Percentiles rank a stretch among this genome's conserved stretches.
Evolutionary conservation across 2,329 filamentous ascomycete species (phyloP).

Genomic region (Penicillium sp.): DNA sequence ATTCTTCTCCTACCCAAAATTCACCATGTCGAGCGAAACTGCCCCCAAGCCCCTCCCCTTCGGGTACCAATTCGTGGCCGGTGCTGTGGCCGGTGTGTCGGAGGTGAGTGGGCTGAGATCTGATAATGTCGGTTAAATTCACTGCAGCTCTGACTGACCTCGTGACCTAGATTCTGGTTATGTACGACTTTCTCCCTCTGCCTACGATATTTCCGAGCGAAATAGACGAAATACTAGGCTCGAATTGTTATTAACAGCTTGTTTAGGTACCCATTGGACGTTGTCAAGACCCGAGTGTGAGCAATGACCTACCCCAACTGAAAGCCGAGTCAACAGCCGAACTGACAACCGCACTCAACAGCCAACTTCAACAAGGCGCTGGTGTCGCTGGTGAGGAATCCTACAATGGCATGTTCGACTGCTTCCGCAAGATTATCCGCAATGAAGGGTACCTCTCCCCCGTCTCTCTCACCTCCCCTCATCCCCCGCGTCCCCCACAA

Average conservation of each 20-base stretch:
- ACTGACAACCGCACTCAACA: conserved; percentile 41
- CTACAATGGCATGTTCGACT: conserved; percentile 98
- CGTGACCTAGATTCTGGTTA: conserved; percentile 74
- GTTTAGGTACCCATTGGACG: conserved; percentile 92
- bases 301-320: conserved; percentile 36
- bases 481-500: neutral
- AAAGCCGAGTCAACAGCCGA: conserved; percentile 7
- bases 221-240: neutral
- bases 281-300: conserved; percentile 97
- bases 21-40: conserved; percentile 63
- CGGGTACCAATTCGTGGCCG: conserved; percentile 92
- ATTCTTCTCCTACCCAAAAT: conserved; percentile 13
- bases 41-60: conserved; percentile 82
- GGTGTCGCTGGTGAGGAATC: conserved; percentile 72
- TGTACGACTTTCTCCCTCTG: conserved; percentile 59
- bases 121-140: conserved; percentile 23
- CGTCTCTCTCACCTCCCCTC: neutral
- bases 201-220: neutral
- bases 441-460: conserved; percentile 76
- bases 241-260: conserved; percentile 1
- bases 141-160: conserved; percentile 10
- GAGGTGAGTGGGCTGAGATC: conserved; percentile 67
- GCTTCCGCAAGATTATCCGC: conserved; percentile 95
- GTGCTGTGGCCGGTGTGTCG: conserved; percentile 95
- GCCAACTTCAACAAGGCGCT: conserved; percentile 82